Evolutionary conservation across 2,329 filamentous ascomycete species (phyloP).

Genomic region (Penicillium decumbens): DNA sequence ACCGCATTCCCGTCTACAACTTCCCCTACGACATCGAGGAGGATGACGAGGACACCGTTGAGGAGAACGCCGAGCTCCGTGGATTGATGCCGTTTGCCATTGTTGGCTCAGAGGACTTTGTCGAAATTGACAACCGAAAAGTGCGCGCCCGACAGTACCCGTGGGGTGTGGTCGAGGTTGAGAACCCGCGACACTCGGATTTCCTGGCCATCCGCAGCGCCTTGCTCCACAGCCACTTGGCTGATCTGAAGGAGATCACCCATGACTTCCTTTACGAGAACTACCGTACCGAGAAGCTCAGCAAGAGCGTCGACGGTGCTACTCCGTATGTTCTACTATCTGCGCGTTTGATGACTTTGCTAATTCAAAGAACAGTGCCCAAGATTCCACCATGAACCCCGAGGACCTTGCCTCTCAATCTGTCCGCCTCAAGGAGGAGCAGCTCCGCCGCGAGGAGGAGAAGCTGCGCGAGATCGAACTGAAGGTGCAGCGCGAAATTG

Average conservation of each 20-base stretch:
- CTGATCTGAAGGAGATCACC: slow-evolving; percentile 98
- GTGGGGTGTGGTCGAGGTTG: slow-evolving; percentile 98
- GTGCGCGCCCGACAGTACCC: slow-evolving; percentile 96
- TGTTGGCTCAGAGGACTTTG: slow-evolving; percentile 90
- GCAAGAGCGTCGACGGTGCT: slow-evolving; percentile 94
- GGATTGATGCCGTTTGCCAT: slow-evolving; percentile 99
- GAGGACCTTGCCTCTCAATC: slow-evolving; percentile 96
- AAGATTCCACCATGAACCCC: slow-evolving; percentile 90
- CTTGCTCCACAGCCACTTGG: slow-evolving; percentile 93
- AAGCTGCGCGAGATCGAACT: slow-evolving; percentile 98
- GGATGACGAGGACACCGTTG: slow-evolving; percentile 97
- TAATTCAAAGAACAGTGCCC: slow-evolving; percentile 37
- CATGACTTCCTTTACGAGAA: slow-evolving; percentile 99
- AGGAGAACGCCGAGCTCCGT: slow-evolving; percentile 96
- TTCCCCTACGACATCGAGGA: slow-evolving; percentile 99
- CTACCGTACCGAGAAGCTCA: slow-evolving; percentile 99
- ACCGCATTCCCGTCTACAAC: slow-evolving; percentile 99
- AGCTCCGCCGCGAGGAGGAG: slow-evolving; percentile 98
- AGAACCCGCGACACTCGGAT: slow-evolving; percentile 97
- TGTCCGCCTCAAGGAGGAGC: slow-evolving; percentile 98
- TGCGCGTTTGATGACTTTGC: slow-evolving; percentile 19
- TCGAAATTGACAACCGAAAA: slow-evolving; percentile 88
- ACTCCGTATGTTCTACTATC: slow-evolving; percentile 64
- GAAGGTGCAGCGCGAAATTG: slow-evolving; percentile 99
- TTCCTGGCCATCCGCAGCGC: slow-evolving; percentile 96